Evolutionary conservation across 345 rosid genomes (phyloP).

Genomic region (Aquilaria malaccensis): DNA sequence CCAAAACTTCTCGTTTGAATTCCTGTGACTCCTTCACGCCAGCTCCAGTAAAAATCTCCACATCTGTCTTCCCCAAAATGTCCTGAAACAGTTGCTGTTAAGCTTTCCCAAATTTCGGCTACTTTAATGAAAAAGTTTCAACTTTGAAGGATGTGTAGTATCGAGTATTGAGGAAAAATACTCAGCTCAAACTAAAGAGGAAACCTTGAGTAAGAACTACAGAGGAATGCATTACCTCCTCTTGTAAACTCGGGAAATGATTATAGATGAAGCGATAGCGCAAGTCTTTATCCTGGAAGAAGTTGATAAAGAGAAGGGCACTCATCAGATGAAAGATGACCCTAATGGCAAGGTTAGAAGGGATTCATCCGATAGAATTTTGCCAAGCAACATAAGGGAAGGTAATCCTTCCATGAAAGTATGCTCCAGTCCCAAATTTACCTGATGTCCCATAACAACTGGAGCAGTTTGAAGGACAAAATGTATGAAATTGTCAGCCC

Average conservation of each 20-base stretch:
- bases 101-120: not conserved
- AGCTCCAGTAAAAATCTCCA: conserved; percentile 80
- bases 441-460: conserved; percentile 94
- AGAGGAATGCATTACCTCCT: conserved; percentile 45
- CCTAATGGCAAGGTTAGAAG: not conserved
- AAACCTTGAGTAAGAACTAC: conserved; percentile 21
- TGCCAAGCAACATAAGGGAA: too few species aligned
- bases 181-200: not conserved
- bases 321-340: conserved; percentile 9
- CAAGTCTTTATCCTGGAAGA: conserved; percentile 78
- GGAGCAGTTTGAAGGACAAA: conserved; percentile 94
- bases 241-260: conserved; percentile 76
- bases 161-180: not conserved
- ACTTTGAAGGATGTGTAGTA: not conserved
- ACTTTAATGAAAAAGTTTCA: not conserved
- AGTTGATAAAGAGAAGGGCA: not conserved
- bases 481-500: conserved; percentile 93
- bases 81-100: conserved; percentile 39
- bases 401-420: too few species aligned
- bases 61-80: conserved; percentile 81
- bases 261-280: conserved; percentile 89
- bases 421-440: conserved; percentile 9
- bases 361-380: not conserved
- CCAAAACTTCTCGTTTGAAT: conserved; percentile 87
- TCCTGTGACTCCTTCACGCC: conserved; percentile 96